Conservation (phyloP, 129 eudicot species). For the Flaveria robusta region DNA sequence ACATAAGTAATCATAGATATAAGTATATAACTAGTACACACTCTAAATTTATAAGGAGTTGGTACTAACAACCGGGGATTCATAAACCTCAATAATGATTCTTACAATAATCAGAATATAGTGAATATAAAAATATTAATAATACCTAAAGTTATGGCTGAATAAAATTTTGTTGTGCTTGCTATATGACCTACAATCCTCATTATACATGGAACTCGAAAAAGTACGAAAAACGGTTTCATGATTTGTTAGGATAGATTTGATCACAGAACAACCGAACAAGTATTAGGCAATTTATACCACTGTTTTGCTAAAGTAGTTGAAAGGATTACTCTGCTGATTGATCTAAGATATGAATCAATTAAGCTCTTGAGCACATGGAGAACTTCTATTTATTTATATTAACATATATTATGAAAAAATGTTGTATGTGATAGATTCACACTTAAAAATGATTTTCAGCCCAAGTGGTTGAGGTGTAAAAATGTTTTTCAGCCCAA, state of each 20-base stretch:
- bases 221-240: not conserved
- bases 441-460: too few relatives aligned
- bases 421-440: not conserved
- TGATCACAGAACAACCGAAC: not conserved
- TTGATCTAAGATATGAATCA: too few relatives aligned
- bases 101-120: not conserved
- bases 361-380: not conserved
- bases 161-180: not conserved
- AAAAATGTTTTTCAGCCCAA: too few relatives aligned
- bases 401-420: too few relatives aligned
- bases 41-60: too few relatives aligned
- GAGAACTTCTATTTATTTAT: not conserved
- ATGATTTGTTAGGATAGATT: not conserved
- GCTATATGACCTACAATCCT: not conserved
- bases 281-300: too few relatives aligned
- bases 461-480: too few relatives aligned
- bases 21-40: not conserved
- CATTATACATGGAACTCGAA: not conserved
- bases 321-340: too few relatives aligned
- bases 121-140: not conserved
- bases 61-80: too few relatives aligned
- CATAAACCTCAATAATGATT: too few relatives aligned
- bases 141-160: not conserved
- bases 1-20: conserved; percentile 2
- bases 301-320: too few relatives aligned